Evolutionary conservation across 2,329 filamentous ascomycete species (phyloP).

Genomic region (Paraphaeosphaeria minitans): DNA sequence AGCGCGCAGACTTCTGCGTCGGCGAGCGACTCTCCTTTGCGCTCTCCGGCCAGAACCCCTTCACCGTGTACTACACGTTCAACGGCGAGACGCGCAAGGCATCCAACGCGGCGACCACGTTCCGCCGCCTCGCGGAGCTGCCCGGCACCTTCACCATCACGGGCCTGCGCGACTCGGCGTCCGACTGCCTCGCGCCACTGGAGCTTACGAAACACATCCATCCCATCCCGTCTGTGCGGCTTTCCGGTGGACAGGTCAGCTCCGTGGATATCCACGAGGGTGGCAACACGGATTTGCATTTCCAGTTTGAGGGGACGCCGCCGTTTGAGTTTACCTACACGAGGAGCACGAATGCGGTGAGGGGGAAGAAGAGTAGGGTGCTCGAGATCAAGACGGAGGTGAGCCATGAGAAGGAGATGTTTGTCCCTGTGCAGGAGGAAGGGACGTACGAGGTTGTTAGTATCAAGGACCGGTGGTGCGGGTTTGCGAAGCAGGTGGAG

Average conservation of each 20-base stretch:
- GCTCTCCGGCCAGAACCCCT: constrained; percentile 86
- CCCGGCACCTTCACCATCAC: constrained; percentile 89
- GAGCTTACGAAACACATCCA: constrained; percentile 84
- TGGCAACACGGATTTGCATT: constrained; percentile 88
- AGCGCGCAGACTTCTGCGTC: constrained; percentile 87
- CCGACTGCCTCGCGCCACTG: constrained; percentile 81
- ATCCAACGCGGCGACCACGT: constrained; percentile 77
- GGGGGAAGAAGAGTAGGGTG: constrained; percentile 64
- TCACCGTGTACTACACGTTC: constrained; percentile 92
- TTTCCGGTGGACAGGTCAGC: constrained; percentile 80
- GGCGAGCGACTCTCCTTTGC: constrained; percentile 94
- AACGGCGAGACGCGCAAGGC: constrained; percentile 79
- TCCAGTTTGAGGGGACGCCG: constrained; percentile 93
- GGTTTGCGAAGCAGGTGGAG: constrained; percentile 75
- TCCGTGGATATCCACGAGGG: constrained; percentile 96
- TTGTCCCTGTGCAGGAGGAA: constrained; percentile 85
- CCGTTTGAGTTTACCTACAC: constrained; percentile 99
- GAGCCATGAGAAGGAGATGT: constrained; percentile 80
- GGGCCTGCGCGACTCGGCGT: constrained; percentile 83
- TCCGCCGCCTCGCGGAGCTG: constrained; percentile 90
- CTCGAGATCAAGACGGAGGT: constrained; percentile 90
- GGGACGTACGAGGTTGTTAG: constrained; percentile 97
- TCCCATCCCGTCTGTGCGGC: constrained; percentile 86
- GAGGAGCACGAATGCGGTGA: constrained; percentile 81
- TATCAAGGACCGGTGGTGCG: constrained; percentile 92